Percentiles rank a stretch among this genome's conserved stretches.
Evolutionary conservation across 1,284 basidiomycete species (phyloP).

Genomic region (Amylostereum areolatum): DNA sequence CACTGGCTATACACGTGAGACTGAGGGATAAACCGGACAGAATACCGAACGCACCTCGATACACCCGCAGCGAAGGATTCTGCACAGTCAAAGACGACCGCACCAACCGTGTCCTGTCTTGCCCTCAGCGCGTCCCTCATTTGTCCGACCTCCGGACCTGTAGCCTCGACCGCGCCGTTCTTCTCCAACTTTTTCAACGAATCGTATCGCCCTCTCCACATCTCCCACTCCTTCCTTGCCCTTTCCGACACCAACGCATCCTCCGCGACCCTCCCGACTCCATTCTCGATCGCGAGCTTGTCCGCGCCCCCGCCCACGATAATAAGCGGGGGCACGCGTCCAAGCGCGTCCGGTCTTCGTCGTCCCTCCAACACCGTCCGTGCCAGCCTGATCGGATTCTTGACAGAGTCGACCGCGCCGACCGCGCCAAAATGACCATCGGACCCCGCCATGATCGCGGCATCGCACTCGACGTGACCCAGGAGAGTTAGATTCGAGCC

Average conservation of each 20-base stretch:
- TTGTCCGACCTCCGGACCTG: background rate
- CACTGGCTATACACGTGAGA: conserved; percentile 32
- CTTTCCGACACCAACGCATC: conserved; percentile 41
- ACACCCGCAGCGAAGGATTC: conserved; percentile 61
- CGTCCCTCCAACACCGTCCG: conserved; percentile 48
- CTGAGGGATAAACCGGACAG: background rate
- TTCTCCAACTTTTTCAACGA: conserved; percentile 4
- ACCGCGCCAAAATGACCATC: conserved; percentile 57
- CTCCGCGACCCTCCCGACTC: conserved; percentile 29
- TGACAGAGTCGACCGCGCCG: conserved; percentile 61
- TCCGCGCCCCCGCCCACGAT: conserved; percentile 49
- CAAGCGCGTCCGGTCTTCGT: conserved; percentile 40
- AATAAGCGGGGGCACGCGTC: conserved; percentile 65
- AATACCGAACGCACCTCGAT: conserved; percentile 46
- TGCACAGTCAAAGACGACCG: conserved; percentile 43
- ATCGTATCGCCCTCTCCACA: conserved; percentile 49
- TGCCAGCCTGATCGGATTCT: conserved; percentile 61
- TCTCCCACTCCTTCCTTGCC: conserved; percentile 49
- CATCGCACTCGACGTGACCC: conserved; percentile 73
- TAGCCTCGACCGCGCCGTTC: background rate
- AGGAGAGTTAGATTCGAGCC: conserved; percentile 69
- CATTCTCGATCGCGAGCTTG: conserved; percentile 34
- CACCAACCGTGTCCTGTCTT: conserved; percentile 73
- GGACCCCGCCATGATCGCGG: conserved; percentile 58
- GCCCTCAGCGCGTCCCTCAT: conserved; percentile 18